A percentile compares a stretch with the other conserved stretches of the same genome.
Evolutionary conservation across 768 basidiomycete genomes (phyloP).

Genomic region (Leucosporidium yakuticum): DNA sequence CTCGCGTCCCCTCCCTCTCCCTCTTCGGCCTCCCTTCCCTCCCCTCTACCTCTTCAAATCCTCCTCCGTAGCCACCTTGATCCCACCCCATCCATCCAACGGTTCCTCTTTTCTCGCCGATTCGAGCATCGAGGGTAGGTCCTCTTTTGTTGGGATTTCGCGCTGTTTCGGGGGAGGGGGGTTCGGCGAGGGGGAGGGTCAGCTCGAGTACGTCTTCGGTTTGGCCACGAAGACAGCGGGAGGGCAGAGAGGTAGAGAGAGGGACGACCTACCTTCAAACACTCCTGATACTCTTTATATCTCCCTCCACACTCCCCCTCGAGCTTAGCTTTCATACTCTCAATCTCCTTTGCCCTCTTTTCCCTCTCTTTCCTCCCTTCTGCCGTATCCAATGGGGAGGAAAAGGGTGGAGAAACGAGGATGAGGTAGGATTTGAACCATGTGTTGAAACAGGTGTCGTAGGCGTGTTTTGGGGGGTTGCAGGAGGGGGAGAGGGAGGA

Average conservation of each 20-base stretch:
- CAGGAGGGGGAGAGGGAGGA: conserved; percentile 71
- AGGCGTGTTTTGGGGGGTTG: conserved; percentile 79
- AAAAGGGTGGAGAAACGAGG: conserved; percentile 50
- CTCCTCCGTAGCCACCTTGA: conserved; percentile 29
- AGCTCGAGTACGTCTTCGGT: no score
- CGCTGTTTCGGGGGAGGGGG: conserved; percentile 53
- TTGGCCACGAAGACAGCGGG: not conserved
- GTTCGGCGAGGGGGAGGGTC: not conserved
- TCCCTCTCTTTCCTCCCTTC: conserved; percentile 38
- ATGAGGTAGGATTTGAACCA: conserved; percentile 98
- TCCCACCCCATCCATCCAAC: conserved; percentile 47
- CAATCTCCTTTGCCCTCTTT: conserved; percentile 48
- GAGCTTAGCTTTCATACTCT: conserved; percentile 79
- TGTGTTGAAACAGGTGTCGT: conserved; percentile 91
- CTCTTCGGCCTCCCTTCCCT: not conserved
- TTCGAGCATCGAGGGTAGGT: conserved; percentile 65
- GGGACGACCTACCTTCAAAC: conserved; percentile 64
- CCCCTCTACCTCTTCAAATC: conserved; percentile 1
- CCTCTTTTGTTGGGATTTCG: conserved; percentile 67
- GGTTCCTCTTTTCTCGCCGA: conserved; percentile 78
- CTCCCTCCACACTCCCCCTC: conserved; percentile 74
- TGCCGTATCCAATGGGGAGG: conserved; percentile 45
- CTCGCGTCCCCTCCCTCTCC: no score
- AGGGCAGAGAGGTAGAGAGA: not conserved
- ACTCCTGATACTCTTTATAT: conserved; percentile 72